These are phyloP conservation scores for Chaetomiaceae sp. DNA, from an alignment of 2,329 filamentous ascomycete species.

Conservation along the genomic window DNA sequence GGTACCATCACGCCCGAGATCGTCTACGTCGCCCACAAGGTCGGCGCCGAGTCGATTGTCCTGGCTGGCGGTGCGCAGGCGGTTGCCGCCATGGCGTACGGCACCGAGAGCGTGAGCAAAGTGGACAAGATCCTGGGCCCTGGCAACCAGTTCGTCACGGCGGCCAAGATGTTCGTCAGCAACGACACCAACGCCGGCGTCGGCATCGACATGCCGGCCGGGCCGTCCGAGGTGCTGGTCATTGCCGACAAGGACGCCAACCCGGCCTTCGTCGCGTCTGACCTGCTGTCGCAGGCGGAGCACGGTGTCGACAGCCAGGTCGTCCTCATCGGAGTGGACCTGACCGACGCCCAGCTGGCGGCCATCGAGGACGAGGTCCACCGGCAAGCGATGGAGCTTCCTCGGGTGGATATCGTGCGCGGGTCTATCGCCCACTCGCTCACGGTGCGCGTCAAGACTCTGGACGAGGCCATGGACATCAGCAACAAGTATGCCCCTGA, in stretches of 20 bases:
- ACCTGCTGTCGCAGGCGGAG: constrained; percentile 91
- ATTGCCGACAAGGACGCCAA: constrained; percentile 84
- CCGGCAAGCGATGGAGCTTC: constrained; percentile 77
- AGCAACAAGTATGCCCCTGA: constrained; percentile 96
- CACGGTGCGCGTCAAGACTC: constrained; percentile 68
- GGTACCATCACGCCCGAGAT: constrained; percentile 94
- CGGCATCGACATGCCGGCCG: constrained; percentile 97
- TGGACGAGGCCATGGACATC: constrained; percentile 70
- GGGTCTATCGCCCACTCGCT: constrained; percentile 88
- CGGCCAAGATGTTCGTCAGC: constrained; percentile 95
- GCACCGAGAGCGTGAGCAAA: constrained; percentile 88
- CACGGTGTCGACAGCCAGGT: constrained; percentile 97
- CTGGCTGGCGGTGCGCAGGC: constrained; percentile 94
- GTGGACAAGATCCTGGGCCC: constrained; percentile 98
- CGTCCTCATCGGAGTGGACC: constrained; percentile 77
- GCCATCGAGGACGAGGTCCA: constrained; percentile 92
- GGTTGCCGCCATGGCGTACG: constrained; percentile 94
- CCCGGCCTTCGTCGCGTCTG: constrained; percentile 91
- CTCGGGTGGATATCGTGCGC: constrained; percentile 86
- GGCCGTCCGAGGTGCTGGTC: constrained; percentile 94
- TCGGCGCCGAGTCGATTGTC: constrained; percentile 92
- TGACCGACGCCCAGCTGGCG: constrained; percentile 65
- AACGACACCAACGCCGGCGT: constrained; percentile 96
- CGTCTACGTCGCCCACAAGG: constrained; percentile 94
- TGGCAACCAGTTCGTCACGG: constrained; percentile 97